A percentile compares a stretch with the other conserved stretches of the same genome.
These are phyloP conservation scores for Elsinoe ampelina DNA, from an alignment of 2,329 filamentous ascomycete genomes.

Conservation along the genomic window DNA sequence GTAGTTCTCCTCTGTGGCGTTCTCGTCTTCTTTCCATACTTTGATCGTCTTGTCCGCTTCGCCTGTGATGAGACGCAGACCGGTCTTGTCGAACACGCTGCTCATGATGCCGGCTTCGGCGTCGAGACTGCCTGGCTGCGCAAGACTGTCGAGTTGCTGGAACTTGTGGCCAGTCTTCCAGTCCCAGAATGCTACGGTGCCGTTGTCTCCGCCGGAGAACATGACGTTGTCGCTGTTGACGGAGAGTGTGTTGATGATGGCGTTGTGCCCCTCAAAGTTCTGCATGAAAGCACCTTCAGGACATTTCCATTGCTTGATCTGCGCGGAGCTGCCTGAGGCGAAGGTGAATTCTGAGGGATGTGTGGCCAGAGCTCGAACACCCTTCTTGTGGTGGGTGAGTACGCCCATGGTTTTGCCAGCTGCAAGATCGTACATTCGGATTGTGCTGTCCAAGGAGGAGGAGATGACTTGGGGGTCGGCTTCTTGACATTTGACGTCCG, in stretches of 20 bases:
- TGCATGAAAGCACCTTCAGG: constrained; percentile 98
- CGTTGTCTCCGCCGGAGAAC: constrained; percentile 92
- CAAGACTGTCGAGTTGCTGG: constrained; percentile 80
- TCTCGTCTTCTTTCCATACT: constrained; percentile 90
- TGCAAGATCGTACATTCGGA: constrained; percentile 89
- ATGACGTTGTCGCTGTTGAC: constrained; percentile 93
- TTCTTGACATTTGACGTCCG: constrained; percentile 85
- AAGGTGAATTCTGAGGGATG: constrained; percentile 96
- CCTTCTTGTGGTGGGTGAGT: constrained; percentile 97
- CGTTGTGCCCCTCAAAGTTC: constrained; percentile 93
- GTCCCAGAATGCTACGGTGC: constrained; percentile 96
- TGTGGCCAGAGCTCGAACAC: constrained; percentile 71
- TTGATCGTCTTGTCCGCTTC: constrained; percentile 96
- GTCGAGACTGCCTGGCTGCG: constrained; percentile 87
- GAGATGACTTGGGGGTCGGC: constrained; percentile 94
- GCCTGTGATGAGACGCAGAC: constrained; percentile 80
- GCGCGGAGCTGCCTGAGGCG: constrained; percentile 79
- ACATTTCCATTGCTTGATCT: constrained; percentile 99
- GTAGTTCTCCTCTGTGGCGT: constrained; percentile 82
- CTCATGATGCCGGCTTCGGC: constrained; percentile 94
- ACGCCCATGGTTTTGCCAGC: constrained; percentile 95
- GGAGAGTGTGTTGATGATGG: constrained; percentile 87
- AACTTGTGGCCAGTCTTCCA: constrained; percentile 95
- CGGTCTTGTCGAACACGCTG: constrained; percentile 83
- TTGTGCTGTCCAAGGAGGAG: constrained; percentile 82